These are phyloP conservation scores for Uncinocarpus reesii DNA, from an alignment of 2,329 filamentous ascomycete species.

Conservation along the genomic window DNA sequence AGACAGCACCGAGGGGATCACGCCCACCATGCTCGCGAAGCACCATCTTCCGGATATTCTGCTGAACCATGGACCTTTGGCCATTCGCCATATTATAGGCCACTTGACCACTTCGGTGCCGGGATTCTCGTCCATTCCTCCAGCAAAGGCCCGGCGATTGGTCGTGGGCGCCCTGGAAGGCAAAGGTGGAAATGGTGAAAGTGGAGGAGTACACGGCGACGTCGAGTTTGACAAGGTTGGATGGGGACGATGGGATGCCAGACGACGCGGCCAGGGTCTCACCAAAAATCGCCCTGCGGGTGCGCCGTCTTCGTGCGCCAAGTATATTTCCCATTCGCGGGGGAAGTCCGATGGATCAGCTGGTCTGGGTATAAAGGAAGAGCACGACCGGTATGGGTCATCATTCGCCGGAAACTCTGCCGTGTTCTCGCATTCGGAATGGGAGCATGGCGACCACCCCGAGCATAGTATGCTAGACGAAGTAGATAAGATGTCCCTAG, in stretches of 20 bases:
- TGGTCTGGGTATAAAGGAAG: slow-evolving; percentile 22
- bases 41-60: slow-evolving; percentile 85
- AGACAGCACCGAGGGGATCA: slow-evolving; percentile 74
- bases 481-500: slow-evolving; percentile 89
- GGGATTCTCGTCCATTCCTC: slow-evolving; percentile 79
- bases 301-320: slow-evolving; percentile 39
- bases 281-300: slow-evolving; percentile 14
- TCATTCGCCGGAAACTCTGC: slow-evolving; percentile 61
- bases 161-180: slow-evolving; percentile 89
- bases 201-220: slow-evolving; percentile 48
- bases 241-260: slow-evolving; percentile 93
- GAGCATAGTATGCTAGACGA: slow-evolving; percentile 65
- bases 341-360: slow-evolving; percentile 31
- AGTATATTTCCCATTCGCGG: neutral
- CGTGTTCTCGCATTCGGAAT: slow-evolving; percentile 60
- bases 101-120: slow-evolving; percentile 88
- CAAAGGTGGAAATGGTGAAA: slow-evolving; percentile 48
- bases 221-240: slow-evolving; percentile 79
- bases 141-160: slow-evolving; percentile 77
- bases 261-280: slow-evolving; percentile 54
- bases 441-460: slow-evolving; percentile 50
- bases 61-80: slow-evolving; percentile 76
- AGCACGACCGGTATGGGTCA: slow-evolving; percentile 41
- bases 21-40: slow-evolving; percentile 72
- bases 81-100: slow-evolving; percentile 91